A percentile compares a stretch with the other conserved stretches of the same genome.
These are phyloP conservation scores for Cercospora sesami DNA, from an alignment of 2,329 filamentous ascomycete species.

Conservation along the genomic window DNA sequence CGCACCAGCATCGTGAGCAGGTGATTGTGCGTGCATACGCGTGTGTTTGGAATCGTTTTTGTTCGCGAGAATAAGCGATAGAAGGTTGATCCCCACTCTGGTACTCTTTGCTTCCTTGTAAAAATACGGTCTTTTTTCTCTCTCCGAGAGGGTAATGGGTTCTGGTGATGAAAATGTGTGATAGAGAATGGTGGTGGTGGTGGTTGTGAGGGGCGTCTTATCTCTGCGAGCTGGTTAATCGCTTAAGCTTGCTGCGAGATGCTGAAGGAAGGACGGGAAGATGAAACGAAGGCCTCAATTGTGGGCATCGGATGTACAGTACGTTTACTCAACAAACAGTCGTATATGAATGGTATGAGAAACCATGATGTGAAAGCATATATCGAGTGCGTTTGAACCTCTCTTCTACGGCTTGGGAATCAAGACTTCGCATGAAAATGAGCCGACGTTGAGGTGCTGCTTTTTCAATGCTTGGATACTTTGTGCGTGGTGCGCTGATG, in stretches of 20 bases:
- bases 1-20: conserved; percentile 10
- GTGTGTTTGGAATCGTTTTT: background rate
- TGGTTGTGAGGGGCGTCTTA: background rate
- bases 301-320: conserved; percentile 5
- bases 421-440: background rate
- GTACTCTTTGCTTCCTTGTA: conserved; percentile 1
- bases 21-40: background rate
- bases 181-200: background rate
- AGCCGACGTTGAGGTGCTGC: background rate
- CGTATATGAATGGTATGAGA: conserved; percentile 3
- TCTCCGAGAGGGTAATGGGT: background rate
- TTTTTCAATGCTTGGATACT: background rate
- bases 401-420: too few relatives aligned
- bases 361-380: background rate
- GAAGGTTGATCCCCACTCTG: conserved; percentile 6
- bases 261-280: background rate
- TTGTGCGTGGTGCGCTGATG: background rate
- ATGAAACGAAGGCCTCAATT: background rate
- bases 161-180: background rate
- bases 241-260: background rate
- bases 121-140: background rate
- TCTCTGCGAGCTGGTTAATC: background rate
- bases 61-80: conserved; percentile 3
- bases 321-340: background rate
- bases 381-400: too few relatives aligned